phyloP scores from a whole-genome alignment of 1,284 basidiomycete genomes.

The Wallemia ichthyophaga region DNA sequence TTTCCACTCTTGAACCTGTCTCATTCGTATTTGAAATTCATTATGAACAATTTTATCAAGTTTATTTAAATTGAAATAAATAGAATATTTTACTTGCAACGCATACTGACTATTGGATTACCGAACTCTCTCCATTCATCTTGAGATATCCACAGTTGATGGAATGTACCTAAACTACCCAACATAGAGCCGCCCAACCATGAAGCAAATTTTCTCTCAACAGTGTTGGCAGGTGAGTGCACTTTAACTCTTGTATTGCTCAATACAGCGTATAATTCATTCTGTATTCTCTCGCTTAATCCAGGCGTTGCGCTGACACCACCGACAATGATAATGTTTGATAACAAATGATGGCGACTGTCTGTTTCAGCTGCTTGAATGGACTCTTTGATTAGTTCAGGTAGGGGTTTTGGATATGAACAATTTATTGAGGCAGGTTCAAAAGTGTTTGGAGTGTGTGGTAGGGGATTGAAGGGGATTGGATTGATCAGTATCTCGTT shows the following conservation, averaged over 20 bases:
- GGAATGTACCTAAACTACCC: conserved; percentile 77
- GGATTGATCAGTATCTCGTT: conserved; percentile 77
- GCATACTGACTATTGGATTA: not conserved
- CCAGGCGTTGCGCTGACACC: conserved; percentile 66
- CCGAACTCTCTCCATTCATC: conserved; percentile 50
- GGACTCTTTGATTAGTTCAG: conserved; percentile 8
- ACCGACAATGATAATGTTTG: conserved; percentile 82
- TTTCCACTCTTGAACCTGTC: too few relatives aligned
- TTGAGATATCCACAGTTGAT: conserved; percentile 74
- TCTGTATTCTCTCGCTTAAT: conserved; percentile 50
- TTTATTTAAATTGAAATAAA: not conserved
- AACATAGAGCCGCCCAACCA: conserved; percentile 87
- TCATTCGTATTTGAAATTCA: not conserved
- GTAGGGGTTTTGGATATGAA: conserved; percentile 2
- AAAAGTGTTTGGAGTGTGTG: not conserved
- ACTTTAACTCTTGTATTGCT: conserved; percentile 30
- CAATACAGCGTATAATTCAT: conserved; percentile 25
- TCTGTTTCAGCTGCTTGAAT: conserved; percentile 56
- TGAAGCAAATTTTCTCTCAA: conserved; percentile 57
- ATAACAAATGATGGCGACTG: conserved; percentile 55
- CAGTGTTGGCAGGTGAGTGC: conserved; percentile 58
- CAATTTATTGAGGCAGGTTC: not conserved
- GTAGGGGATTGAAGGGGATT: conserved; percentile 11
- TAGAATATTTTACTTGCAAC: not conserved
- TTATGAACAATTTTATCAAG: not conserved